Evolutionary conservation across 148 eudicot species (phyloP).

Genomic region (Chenopodium berlandieri): DNA sequence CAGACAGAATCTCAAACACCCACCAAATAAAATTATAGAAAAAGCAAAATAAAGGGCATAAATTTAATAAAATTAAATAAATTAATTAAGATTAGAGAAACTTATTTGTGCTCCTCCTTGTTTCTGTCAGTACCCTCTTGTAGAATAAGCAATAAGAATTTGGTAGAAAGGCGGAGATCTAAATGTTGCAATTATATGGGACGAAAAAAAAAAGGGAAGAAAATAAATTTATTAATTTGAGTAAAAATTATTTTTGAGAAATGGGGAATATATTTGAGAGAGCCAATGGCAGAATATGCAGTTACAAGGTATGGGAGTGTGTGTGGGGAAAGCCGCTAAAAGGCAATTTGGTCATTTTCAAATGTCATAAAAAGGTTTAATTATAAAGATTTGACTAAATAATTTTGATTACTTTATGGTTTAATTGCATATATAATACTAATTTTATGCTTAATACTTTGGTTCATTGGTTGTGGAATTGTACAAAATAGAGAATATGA

Average conservation of each 20-base stretch:
- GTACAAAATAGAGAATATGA: not conserved
- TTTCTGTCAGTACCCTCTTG: not conserved
- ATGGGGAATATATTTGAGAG: not conserved
- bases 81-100: not conserved
- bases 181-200: conserved; percentile 13
- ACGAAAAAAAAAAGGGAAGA: not conserved
- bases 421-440: too few relatives aligned
- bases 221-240: too few relatives aligned
- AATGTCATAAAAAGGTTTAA: not conserved
- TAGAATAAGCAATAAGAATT: conserved; percentile 4
- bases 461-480: not conserved
- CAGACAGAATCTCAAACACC: not conserved
- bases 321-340: too few relatives aligned
- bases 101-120: conserved; percentile 11
- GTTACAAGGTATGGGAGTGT: too few relatives aligned
- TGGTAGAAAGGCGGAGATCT: conserved; percentile 20
- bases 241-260: too few relatives aligned
- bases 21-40: not conserved
- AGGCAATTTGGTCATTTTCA: not conserved
- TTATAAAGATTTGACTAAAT: not conserved
- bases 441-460: too few relatives aligned
- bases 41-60: not conserved
- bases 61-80: too few relatives aligned
- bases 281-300: not conserved
- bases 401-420: too few relatives aligned